These are phyloP conservation scores for Arthrinium puccinioides DNA, from an alignment of 2,329 filamentous ascomycete genomes.

Conservation along the genomic window DNA sequence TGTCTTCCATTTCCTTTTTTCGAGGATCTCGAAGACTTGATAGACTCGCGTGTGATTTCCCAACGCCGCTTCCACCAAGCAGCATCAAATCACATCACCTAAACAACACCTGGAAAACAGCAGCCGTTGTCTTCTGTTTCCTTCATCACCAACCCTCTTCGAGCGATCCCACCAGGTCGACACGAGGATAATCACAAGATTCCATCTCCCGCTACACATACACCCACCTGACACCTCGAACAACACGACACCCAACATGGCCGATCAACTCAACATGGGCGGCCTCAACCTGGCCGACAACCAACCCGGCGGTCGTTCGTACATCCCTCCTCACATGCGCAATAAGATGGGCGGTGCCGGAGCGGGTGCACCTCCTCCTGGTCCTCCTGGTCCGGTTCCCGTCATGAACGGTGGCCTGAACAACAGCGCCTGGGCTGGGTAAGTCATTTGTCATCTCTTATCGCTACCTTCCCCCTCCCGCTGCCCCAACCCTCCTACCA, in stretches of 20 bases:
- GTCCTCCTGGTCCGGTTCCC: conserved; percentile 23
- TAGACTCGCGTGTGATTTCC: conserved; percentile 8
- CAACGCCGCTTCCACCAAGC: conserved; percentile 4
- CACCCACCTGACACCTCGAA: conserved; percentile 3
- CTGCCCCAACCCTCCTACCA: not conserved
- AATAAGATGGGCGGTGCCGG: conserved; percentile 36
- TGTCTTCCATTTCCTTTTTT: conserved; percentile 35
- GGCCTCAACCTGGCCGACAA: conserved; percentile 57
- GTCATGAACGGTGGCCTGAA: conserved; percentile 43
- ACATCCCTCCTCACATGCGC: conserved; percentile 82
- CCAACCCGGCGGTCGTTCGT: conserved; percentile 53
- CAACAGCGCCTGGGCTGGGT: conserved; percentile 59
- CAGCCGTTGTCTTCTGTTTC: too few relatives aligned
- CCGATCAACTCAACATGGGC: conserved; percentile 78
- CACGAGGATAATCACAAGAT: conserved; percentile 6
- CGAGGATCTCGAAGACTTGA: conserved; percentile 31
- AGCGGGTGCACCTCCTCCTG: conserved; percentile 14
- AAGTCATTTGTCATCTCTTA: conserved; percentile 23
- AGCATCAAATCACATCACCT: conserved; percentile 8
- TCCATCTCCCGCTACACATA: conserved; percentile 4
- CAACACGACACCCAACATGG: conserved; percentile 56
- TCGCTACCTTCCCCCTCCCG: not conserved
- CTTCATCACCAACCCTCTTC: conserved; percentile 1
- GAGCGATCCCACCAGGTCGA: not conserved
- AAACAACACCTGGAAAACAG: too few relatives aligned